phyloP scores from a whole-genome alignment of 768 basidiomycete genomes.

The Trametes maxima region DNA sequence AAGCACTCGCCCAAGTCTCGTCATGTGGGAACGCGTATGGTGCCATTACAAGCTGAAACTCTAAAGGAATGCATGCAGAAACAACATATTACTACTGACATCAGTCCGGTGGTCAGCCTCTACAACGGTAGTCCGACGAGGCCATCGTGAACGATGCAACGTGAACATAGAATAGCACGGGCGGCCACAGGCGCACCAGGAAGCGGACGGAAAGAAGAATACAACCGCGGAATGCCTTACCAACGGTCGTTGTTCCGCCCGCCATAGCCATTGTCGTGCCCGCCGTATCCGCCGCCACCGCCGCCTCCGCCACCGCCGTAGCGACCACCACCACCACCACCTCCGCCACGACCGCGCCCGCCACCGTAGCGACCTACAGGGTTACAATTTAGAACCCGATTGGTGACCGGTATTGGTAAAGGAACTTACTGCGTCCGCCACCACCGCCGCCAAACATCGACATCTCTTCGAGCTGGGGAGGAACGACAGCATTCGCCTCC shows the following conservation, averaged over 20 bases:
- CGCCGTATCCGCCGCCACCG: slow-evolving; percentile 43
- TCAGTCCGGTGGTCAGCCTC: slow-evolving; percentile 7
- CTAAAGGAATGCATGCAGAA: slow-evolving; percentile 22
- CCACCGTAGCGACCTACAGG: slow-evolving; percentile 61
- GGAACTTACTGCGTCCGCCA: slow-evolving; percentile 63
- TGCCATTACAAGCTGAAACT: slow-evolving; percentile 21
- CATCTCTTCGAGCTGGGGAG: slow-evolving; percentile 94
- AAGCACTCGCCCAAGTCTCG: not conserved
- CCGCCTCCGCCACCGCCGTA: slow-evolving; percentile 47
- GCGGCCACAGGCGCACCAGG: not conserved
- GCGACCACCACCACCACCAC: slow-evolving; percentile 42
- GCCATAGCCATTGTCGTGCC: slow-evolving; percentile 35
- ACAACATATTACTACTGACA: slow-evolving; percentile 20
- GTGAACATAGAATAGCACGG: slow-evolving; percentile 1
- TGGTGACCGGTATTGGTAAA: not conserved
- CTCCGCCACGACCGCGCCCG: slow-evolving; percentile 38
- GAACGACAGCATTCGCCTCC: slow-evolving; percentile 85
- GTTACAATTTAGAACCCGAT: slow-evolving; percentile 8
- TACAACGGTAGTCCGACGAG: slow-evolving; percentile 11
- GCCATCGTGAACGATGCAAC: not conserved
- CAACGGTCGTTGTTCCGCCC: slow-evolving; percentile 32
- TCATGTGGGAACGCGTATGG: not conserved
- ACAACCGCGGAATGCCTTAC: slow-evolving; percentile 23
- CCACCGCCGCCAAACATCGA: slow-evolving; percentile 82
- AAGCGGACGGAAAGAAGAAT: not conserved